These are phyloP conservation scores for Angomonas ambiguus DNA, from an alignment of 208 protist genomes.

Conservation along the genomic window DNA sequence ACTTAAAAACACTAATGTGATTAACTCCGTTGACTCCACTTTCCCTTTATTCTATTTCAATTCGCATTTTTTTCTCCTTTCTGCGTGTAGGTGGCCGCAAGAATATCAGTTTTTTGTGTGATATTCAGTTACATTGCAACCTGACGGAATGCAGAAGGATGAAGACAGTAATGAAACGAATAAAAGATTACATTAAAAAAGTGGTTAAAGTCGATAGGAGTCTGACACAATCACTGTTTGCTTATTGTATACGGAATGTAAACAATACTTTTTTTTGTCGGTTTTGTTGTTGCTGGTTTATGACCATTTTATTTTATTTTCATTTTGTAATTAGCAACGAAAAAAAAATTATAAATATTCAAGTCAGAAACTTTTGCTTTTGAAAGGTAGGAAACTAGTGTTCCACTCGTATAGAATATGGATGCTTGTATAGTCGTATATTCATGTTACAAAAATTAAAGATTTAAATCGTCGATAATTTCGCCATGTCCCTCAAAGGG, in stretches of 20 bases:
- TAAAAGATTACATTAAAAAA: background rate
- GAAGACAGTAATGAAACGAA: background rate
- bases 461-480: slow-evolving; percentile 24
- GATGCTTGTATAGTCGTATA: background rate
- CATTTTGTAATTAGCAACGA: too few relatives aligned
- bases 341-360: slow-evolving; percentile 4
- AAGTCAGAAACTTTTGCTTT: slow-evolving; percentile 3
- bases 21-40: too few relatives aligned
- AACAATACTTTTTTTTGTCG: background rate
- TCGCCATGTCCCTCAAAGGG: slow-evolving; percentile 49
- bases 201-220: background rate
- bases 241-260: background rate
- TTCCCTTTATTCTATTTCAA: too few relatives aligned
- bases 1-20: too few relatives aligned
- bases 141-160: background rate
- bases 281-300: too few relatives aligned
- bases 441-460: background rate
- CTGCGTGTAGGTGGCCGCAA: too few relatives aligned
- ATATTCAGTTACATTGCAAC: background rate
- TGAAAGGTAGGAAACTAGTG: background rate
- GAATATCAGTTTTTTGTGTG: slow-evolving; percentile 1
- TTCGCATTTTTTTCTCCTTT: too few relatives aligned
- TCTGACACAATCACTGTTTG: background rate
- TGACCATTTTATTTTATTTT: slow-evolving; percentile 8
- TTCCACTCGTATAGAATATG: background rate